Evolutionary conservation across 2,329 filamentous ascomycete genomes (phyloP).

Genomic region (Neonectria neomacrospora): DNA sequence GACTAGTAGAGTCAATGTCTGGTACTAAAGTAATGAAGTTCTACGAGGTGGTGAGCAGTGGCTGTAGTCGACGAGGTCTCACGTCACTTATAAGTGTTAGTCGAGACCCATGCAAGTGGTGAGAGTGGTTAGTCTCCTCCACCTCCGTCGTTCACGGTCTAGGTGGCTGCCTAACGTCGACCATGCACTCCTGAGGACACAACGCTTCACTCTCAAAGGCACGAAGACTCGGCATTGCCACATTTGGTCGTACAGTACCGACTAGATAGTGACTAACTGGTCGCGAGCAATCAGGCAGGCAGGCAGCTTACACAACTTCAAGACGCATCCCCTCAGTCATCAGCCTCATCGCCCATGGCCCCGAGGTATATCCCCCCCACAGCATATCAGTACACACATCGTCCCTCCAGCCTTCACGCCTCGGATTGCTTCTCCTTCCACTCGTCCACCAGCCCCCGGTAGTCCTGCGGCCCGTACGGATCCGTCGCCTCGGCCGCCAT

Average conservation of each 20-base stretch:
- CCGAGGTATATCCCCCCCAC: not conserved
- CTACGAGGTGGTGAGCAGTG: not conserved
- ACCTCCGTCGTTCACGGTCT: conserved; percentile 13
- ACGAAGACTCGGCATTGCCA: not conserved
- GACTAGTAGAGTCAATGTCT: not conserved
- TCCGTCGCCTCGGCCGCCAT: conserved; percentile 62
- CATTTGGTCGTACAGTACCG: not conserved
- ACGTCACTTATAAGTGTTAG: conserved; percentile 7
- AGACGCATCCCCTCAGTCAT: not conserved
- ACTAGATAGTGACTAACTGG: not conserved
- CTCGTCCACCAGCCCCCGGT: conserved; percentile 63
- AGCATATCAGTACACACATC: not conserved
- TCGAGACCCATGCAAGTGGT: conserved; percentile 4
- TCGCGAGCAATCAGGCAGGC: not conserved
- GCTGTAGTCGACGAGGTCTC: not conserved
- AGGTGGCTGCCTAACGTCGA: conserved; percentile 17
- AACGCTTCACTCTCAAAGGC: not conserved
- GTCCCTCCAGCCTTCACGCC: not conserved
- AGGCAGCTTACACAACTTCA: not conserved
- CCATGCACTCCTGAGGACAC: not conserved
- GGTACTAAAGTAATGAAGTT: not conserved
- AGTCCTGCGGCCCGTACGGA: conserved; percentile 70
- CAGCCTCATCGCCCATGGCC: not conserved
- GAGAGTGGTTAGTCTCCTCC: not conserved
- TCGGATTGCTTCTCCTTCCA: conserved; percentile 52